phyloP scores from a whole-genome alignment of 257 asterid species.

The Lithospermum erythrorhizon region DNA sequence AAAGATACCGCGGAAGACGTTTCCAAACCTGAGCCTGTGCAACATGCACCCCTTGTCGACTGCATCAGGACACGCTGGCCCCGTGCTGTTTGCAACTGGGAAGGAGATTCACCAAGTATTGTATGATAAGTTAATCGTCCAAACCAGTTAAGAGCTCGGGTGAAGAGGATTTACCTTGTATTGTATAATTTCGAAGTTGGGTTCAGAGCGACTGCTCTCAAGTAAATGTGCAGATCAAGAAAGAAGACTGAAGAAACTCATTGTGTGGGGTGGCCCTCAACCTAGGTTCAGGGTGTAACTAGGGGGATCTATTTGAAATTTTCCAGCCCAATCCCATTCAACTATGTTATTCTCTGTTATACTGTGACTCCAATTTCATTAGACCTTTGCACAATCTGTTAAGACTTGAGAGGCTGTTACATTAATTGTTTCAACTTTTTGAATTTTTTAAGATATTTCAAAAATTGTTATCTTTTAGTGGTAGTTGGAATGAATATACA shows the following conservation, averaged over 20 bases:
- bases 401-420: background rate
- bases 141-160: no score
- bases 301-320: background rate
- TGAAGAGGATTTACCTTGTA: background rate
- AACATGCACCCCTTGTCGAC: slow-evolving; percentile 87
- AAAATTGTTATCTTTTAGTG: no score
- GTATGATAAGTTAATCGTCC: slow-evolving; percentile 32
- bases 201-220: background rate
- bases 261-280: no score
- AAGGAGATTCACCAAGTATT: slow-evolving; percentile 89
- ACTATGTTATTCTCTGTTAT: background rate
- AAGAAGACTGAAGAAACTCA: background rate
- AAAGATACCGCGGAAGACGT: slow-evolving; percentile 31
- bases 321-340: background rate
- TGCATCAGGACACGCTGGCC: slow-evolving; percentile 92
- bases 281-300: no score
- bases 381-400: background rate
- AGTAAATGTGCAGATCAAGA: background rate
- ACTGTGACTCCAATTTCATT: background rate
- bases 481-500: no score
- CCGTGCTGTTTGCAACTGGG: slow-evolving; percentile 82
- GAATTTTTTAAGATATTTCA: background rate
- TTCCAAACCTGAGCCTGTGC: slow-evolving; percentile 50
- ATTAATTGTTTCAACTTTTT: background rate
- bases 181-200: background rate